These are phyloP conservation scores for Corniculantispora saksenae DNA, from an alignment of 2,329 filamentous ascomycete species.

Conservation along the genomic window DNA sequence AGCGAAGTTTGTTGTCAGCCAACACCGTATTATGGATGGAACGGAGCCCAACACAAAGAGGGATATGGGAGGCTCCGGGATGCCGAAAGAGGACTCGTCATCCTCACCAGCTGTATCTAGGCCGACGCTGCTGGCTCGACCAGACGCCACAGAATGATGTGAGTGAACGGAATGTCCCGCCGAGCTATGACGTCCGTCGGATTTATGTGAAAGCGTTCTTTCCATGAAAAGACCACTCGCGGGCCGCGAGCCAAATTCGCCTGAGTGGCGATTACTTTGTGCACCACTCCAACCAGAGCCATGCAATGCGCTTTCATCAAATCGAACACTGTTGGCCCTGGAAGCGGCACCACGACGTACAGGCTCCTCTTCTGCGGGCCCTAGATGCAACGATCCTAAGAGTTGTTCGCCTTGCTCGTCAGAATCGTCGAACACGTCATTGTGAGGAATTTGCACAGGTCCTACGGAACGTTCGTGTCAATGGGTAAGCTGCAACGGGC, in stretches of 20 bases:
- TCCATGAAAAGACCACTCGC: constrained; percentile 88
- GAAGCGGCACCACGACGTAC: constrained; percentile 84
- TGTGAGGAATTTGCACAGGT: constrained; percentile 74
- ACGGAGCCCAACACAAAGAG: constrained; percentile 85
- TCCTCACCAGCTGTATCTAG: constrained; percentile 70
- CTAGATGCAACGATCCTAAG: constrained; percentile 78
- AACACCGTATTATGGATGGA: constrained; percentile 92
- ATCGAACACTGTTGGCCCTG: constrained; percentile 93
- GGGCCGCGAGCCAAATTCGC: constrained; percentile 79
- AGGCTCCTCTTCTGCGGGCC: constrained; percentile 78
- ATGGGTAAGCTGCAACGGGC: background rate
- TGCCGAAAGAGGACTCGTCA: constrained; percentile 69
- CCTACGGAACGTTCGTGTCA: constrained; percentile 49
- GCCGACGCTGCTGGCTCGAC: constrained; percentile 84
- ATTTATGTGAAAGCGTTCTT: constrained; percentile 89
- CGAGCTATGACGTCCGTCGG: constrained; percentile 91
- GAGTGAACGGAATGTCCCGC: constrained; percentile 77
- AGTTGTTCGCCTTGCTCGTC: constrained; percentile 83
- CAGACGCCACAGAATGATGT: constrained; percentile 70
- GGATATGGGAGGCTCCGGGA: constrained; percentile 76
- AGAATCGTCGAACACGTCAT: constrained; percentile 85
- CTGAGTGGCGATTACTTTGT: constrained; percentile 77
- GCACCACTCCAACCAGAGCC: constrained; percentile 73
- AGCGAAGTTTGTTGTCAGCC: constrained; percentile 87
- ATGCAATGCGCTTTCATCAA: constrained; percentile 93